Evolutionary conservation across 352 stramenopile species (phyloP), one percentile per base, ranked within the genome.

Genomic region (Blastocystis hominis): DNA sequence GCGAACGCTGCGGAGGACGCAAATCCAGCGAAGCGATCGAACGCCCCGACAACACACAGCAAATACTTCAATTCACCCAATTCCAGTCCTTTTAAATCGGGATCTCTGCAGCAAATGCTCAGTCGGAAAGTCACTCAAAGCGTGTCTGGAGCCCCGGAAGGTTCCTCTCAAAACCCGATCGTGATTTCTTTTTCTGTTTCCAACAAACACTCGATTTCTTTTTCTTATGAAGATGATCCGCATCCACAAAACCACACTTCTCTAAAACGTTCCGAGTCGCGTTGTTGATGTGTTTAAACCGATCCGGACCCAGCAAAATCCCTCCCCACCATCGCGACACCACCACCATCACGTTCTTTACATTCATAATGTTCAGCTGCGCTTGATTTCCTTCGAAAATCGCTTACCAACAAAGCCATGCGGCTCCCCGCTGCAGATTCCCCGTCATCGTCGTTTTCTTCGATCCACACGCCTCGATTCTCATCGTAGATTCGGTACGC

Each of bases 241-340:
- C 34, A 17, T 64, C 46, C 3, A 88, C 53, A 34, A 88, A 75
- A 13, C 86, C 86, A 20, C 72, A 70, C 56, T 88, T 62, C 50
- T 89, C 36, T 6, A 91, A 78, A 24, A 90, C 47, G 36, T 90
- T 88, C 6, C 89, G 86, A 20, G 89, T 88, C 10, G 78, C 77
- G 72, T 91, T 91, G 75, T 90, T 90, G 61, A 91, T 91, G 62
- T 89, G 69, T 50, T 88, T 89, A 76, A 91, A 91, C 13, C 89
- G 86, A 78, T 87, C 77, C 17, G 89, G 89, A 38, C 89, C 89
- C 2, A 91, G 70, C 3, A 91, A 88, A 61, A 91, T 89, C 0
- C 89, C 89, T 54, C 89, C 89, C 61, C 81, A 91, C 89, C 89
- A 91, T 42, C 89, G 86, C 15, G 89, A 88, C 7, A 91, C 89